These are phyloP conservation scores for Paramarasmius palmivorus DNA, from an alignment of 1,284 basidiomycete species.

Conservation along the genomic window DNA sequence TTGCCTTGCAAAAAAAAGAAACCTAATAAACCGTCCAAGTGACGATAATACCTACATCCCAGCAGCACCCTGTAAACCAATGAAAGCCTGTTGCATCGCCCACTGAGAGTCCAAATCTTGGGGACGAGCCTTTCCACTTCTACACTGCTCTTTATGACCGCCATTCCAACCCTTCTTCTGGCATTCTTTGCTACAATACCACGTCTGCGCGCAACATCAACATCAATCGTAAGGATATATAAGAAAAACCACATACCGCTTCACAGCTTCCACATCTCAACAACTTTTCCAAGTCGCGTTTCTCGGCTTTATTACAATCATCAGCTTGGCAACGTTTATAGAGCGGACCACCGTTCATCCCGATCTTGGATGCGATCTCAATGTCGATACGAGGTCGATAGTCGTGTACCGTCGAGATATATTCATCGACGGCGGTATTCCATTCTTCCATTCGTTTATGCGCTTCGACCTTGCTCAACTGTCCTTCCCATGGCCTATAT, in stretches of 20 bases:
- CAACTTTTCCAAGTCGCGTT: neutral
- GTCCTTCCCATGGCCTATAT: neutral
- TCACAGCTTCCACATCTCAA: neutral
- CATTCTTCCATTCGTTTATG: neutral
- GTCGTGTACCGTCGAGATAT: conserved; percentile 1
- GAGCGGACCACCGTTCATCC: conserved; percentile 4
- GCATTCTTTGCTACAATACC: conserved; percentile 1
- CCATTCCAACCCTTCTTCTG: neutral
- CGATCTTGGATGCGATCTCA: conserved; percentile 2
- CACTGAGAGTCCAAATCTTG: neutral
- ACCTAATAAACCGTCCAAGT: no score
- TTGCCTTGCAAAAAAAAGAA: no score
- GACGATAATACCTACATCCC: no score
- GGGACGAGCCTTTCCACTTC: neutral
- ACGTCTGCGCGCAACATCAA: no score
- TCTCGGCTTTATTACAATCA: neutral
- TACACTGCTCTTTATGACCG: neutral
- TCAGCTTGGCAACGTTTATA: conserved; percentile 5
- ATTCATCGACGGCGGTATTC: conserved; percentile 1
- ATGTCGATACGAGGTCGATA: neutral
- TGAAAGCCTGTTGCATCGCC: no score
- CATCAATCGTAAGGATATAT: no score
- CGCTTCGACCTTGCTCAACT: neutral
- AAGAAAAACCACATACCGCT: neutral
- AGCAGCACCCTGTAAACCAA: no score